phyloP scores from a whole-genome alignment of 176 grass and related monocot species.

The Pontederia crassipes region DNA sequence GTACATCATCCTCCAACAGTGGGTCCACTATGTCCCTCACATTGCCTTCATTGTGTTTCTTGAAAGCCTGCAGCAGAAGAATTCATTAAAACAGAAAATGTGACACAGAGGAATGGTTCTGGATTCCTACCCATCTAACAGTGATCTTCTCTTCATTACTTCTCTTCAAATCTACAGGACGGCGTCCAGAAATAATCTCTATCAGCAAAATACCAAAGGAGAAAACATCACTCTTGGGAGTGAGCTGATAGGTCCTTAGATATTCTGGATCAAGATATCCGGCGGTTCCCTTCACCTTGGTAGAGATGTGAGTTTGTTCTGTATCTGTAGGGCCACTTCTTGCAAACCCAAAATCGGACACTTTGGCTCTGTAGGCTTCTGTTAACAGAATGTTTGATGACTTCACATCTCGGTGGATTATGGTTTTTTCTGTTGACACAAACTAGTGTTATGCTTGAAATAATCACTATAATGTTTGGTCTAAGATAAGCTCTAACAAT shows the following conservation, averaged over 20 bases:
- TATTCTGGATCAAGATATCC: slow-evolving; percentile 97
- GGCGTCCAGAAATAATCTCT: slow-evolving; percentile 79
- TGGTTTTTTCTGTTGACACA: slow-evolving; percentile 75
- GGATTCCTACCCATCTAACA: slow-evolving; percentile 83
- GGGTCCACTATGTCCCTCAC: slow-evolving; percentile 72
- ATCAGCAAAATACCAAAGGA: slow-evolving; percentile 95
- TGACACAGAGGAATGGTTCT: no score
- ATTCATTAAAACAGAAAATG: slow-evolving; percentile 1
- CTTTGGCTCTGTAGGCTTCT: slow-evolving; percentile 83
- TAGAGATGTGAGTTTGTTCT: slow-evolving; percentile 93
- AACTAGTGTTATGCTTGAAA: neutral
- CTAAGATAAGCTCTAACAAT: neutral
- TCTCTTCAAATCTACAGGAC: slow-evolving; percentile 81
- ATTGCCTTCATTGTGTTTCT: slow-evolving; percentile 76
- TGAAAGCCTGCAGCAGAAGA: slow-evolving; percentile 53
- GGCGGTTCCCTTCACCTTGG: slow-evolving; percentile 96
- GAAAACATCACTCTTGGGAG: slow-evolving; percentile 96
- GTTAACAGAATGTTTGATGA: slow-evolving; percentile 97
- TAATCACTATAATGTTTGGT: no score
- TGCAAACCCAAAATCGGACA: slow-evolving; percentile 91
- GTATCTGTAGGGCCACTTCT: slow-evolving; percentile 74
- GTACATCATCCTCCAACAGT: slow-evolving; percentile 49
- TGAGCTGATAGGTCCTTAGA: slow-evolving; percentile 82
- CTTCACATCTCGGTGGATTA: slow-evolving; percentile 99
- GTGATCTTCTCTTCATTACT: slow-evolving; percentile 72